phyloP scores from a whole-genome alignment of 192 early-diverging fungal genomes.

The Coemansia sp. region DNA sequence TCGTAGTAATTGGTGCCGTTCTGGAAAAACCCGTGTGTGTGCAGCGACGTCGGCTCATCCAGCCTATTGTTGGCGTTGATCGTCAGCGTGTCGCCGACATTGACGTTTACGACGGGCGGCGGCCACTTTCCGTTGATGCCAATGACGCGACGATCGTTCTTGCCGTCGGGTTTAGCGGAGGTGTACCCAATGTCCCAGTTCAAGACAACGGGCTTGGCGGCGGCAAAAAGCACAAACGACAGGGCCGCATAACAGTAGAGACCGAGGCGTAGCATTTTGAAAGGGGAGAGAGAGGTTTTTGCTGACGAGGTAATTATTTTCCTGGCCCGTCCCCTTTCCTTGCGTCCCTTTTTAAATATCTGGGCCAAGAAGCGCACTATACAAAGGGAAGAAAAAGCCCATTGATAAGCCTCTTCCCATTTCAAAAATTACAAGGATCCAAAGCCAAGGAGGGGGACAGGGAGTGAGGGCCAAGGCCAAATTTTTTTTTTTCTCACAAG shows the following conservation, averaged over 20 bases:
- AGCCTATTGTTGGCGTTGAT: constrained; percentile 57
- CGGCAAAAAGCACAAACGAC: not conserved
- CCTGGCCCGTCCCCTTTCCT: not conserved
- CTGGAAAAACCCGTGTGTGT: constrained; percentile 79
- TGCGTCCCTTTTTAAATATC: not conserved
- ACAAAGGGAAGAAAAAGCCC: not conserved
- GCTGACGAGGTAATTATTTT: not conserved
- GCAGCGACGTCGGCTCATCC: constrained; percentile 63
- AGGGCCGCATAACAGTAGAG: not conserved
- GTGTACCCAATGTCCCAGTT: constrained; percentile 69
- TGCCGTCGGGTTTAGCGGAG: constrained; percentile 65
- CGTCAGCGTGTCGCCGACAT: constrained; percentile 28
- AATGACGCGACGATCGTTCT: constrained; percentile 62
- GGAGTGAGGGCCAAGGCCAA: not conserved
- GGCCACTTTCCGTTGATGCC: constrained; percentile 67
- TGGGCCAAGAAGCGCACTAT: not conserved
- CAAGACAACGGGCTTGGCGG: constrained; percentile 55
- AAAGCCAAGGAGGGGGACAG: not conserved
- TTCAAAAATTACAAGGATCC: not conserved
- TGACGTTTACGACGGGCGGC: constrained; percentile 48
- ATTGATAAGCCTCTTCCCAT: not conserved
- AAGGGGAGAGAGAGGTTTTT: not conserved
- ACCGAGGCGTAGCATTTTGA: not conserved
- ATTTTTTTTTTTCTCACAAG: not conserved
- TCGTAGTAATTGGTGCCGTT: constrained; percentile 70